Conservation (phyloP, 78 protist genomes). For the Dictyostelium capitatum region DNA sequence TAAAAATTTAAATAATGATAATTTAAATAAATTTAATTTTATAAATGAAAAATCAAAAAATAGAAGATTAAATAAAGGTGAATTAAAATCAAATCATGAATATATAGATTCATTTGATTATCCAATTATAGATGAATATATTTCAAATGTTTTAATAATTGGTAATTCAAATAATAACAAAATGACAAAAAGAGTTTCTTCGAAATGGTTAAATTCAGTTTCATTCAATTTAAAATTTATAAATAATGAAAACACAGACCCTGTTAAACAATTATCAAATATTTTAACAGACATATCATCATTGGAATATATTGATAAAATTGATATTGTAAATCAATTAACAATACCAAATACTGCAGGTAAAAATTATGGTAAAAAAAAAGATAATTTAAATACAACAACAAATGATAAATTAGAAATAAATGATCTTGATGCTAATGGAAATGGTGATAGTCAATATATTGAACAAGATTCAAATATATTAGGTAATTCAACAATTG, state of each 20-base stretch:
- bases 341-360: not conserved
- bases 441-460: not conserved
- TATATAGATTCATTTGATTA: not conserved
- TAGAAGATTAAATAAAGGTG: slow-evolving; percentile 11
- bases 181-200: not conserved
- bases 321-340: not conserved
- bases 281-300: not conserved
- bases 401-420: not conserved
- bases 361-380: not conserved
- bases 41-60: not conserved
- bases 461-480: too few relatives aligned
- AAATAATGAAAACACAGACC: not conserved
- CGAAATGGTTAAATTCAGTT: slow-evolving; percentile 14
- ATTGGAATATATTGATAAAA: not conserved
- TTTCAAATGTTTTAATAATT: not conserved
- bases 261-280: not conserved
- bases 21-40: not conserved
- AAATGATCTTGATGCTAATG: not conserved
- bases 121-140: not conserved
- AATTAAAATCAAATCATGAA: not conserved
- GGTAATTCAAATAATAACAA: not conserved
- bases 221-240: not conserved
- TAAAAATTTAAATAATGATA: not conserved
- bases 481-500: not conserved
- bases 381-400: not conserved